Conservation (phyloP, 164 flowering plant species). For the Vitis labrusca region DNA sequence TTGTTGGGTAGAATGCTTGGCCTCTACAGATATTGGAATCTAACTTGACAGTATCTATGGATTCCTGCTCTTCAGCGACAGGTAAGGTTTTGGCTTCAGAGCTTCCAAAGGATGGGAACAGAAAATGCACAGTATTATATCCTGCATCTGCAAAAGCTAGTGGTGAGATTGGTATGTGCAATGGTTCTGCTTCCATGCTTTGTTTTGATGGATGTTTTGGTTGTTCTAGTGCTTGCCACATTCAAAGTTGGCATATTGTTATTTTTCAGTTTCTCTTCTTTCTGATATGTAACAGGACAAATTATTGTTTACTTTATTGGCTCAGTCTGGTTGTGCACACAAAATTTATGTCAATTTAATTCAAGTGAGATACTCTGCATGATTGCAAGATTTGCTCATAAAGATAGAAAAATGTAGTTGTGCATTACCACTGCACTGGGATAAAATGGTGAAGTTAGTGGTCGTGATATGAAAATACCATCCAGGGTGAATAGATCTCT, state of each 20-base stretch:
- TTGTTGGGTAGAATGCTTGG: too few species aligned
- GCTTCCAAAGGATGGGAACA: conserved; percentile 64
- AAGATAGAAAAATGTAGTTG: not conserved
- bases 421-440: too few species aligned
- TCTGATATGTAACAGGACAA: too few species aligned
- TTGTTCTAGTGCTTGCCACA: not conserved
- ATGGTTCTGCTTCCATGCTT: conserved; percentile 5
- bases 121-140: conserved; percentile 69
- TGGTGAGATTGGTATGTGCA: conserved; percentile 75
- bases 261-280: not conserved
- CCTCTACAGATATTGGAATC: not conserved
- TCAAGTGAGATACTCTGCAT: not conserved
- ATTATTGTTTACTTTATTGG: not conserved
- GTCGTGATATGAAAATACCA: too few species aligned
- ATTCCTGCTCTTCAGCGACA: conserved; percentile 57
- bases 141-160: conserved; percentile 94
- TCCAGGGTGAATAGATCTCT: too few species aligned
- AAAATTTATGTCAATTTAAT: not conserved
- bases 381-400: not conserved
- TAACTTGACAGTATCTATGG: not conserved
- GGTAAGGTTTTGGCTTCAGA: conserved; percentile 86
- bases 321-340: not conserved
- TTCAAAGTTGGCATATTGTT: not conserved
- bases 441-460: too few species aligned
- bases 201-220: not conserved